A percentile compares a stretch with the other conserved stretches of the same genome.
Conservation (phyloP, 768 basidiomycete genomes). For the Calocybe indica region DNA sequence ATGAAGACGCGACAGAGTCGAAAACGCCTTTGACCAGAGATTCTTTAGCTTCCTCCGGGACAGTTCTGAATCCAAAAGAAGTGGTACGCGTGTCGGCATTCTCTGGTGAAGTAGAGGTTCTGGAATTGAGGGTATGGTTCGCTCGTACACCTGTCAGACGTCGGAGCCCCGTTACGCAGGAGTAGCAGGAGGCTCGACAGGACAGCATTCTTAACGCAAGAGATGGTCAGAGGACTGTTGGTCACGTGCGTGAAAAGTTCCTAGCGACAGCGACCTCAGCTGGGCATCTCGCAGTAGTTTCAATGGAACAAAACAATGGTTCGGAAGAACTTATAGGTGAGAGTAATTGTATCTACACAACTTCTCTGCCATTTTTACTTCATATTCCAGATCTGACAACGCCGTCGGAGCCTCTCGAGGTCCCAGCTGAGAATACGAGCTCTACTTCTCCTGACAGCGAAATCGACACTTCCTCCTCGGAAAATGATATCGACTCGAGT, state of each 20-base stretch:
- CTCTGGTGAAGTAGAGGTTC: slow-evolving; percentile 1
- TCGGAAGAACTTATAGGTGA: too few relatives aligned
- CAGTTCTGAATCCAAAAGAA: slow-evolving; percentile 91
- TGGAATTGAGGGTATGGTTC: too few relatives aligned
- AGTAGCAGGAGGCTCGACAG: too few relatives aligned
- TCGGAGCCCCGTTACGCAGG: too few relatives aligned
- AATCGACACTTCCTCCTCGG: slow-evolving; percentile 21
- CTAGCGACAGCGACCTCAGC: too few relatives aligned
- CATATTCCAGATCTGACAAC: neutral
- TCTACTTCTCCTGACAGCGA: slow-evolving; percentile 2
- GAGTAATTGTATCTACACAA: too few relatives aligned
- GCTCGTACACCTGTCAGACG: too few relatives aligned
- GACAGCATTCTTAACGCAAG: neutral
- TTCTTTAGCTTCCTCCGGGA: slow-evolving; percentile 86
- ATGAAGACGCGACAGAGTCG: slow-evolving; percentile 89
- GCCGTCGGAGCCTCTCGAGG: slow-evolving; percentile 13
- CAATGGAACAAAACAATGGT: too few relatives aligned
- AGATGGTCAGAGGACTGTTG: neutral
- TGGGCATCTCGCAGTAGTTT: too few relatives aligned
- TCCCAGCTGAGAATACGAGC: neutral
- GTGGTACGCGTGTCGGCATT: slow-evolving; percentile 40
- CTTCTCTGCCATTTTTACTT: too few relatives aligned
- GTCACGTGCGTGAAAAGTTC: neutral
- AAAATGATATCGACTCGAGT: slow-evolving; percentile 28
- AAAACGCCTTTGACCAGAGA: slow-evolving; percentile 89